Evolutionary conservation across 805 yeast genomes (phyloP).

Genomic region (Lachancea meyersii): DNA sequence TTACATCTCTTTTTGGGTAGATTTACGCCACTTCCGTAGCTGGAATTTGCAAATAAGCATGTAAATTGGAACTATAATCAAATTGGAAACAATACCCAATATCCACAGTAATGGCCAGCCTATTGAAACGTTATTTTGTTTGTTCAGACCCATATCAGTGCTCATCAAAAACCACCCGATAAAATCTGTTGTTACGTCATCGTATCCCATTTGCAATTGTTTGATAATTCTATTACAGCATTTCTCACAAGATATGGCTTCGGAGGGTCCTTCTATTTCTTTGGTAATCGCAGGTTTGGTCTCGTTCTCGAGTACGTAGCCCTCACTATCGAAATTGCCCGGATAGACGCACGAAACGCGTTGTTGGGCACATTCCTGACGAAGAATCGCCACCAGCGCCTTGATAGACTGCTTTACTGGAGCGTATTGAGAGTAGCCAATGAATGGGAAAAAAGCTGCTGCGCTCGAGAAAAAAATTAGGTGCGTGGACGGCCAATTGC

Average conservation of each 20-base stretch:
- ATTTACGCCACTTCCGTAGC: conserved; percentile 44
- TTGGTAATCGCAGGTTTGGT: conserved; percentile 84
- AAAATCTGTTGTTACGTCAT: conserved; percentile 72
- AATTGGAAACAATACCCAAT: conserved; percentile 42
- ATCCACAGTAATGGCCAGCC: conserved; percentile 48
- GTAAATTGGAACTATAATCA: conserved; percentile 54
- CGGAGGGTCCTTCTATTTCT: conserved; percentile 78
- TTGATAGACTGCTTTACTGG: conserved; percentile 83
- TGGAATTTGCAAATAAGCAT: conserved; percentile 46
- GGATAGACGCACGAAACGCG: conserved; percentile 74
- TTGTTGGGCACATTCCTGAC: conserved; percentile 78
- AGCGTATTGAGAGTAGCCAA: conserved; percentile 87
- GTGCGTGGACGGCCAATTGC: conserved; percentile 36
- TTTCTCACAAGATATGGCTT: conserved; percentile 56
- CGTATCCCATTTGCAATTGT: conserved; percentile 56
- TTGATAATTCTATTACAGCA: conserved; percentile 59
- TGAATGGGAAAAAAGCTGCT: conserved; percentile 77
- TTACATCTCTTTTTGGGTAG: conserved; percentile 12
- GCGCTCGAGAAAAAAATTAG: conserved; percentile 68
- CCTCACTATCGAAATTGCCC: conserved; percentile 88
- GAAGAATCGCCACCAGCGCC: conserved; percentile 64
- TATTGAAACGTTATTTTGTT: conserved; percentile 41
- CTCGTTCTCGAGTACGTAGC: conserved; percentile 69
- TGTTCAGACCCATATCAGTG: conserved; percentile 61
- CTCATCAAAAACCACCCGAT: conserved; percentile 77